Percentiles rank a stretch among this genome's conserved stretches.
phyloP scores from a whole-genome alignment of 2,329 filamentous ascomycete species.

The Ascochyta lentis region DNA sequence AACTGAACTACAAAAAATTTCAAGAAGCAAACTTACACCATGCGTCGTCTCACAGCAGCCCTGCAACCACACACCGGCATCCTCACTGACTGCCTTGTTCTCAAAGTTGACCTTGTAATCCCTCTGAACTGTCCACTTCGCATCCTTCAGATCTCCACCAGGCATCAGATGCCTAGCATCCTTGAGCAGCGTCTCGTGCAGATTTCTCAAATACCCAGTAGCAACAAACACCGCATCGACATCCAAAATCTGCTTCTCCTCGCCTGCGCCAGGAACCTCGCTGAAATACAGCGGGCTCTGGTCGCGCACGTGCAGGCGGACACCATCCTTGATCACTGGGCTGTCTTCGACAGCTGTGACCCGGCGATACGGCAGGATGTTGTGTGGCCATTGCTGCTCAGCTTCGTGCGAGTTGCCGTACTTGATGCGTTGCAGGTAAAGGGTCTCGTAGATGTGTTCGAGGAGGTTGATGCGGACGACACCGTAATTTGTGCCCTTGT shows the following conservation, averaged over 20 bases:
- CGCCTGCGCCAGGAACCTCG: constrained; percentile 47
- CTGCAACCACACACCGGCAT: constrained; percentile 88
- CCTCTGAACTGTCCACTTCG: constrained; percentile 71
- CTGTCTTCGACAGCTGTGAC: constrained; percentile 68
- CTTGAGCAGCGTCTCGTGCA: constrained; percentile 78
- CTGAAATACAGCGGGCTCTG: constrained; percentile 47
- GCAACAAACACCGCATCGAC: constrained; percentile 85
- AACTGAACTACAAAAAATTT: not conserved
- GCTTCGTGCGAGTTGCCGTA: constrained; percentile 63
- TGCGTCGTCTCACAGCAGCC: constrained; percentile 93
- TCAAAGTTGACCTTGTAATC: constrained; percentile 81
- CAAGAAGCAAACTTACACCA: constrained; percentile 68
- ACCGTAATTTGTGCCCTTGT: constrained; percentile 90
- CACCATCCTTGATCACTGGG: constrained; percentile 37
- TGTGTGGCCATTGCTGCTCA: constrained; percentile 79
- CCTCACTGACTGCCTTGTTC: constrained; percentile 69
- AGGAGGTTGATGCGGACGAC: constrained; percentile 91
- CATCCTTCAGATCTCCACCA: constrained; percentile 49
- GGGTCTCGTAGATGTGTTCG: constrained; percentile 83
- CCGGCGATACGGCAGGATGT: constrained; percentile 74
- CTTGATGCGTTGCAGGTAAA: constrained; percentile 83
- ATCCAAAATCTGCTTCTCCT: constrained; percentile 67
- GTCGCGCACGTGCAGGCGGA: constrained; percentile 61
- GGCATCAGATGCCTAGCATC: constrained; percentile 70
- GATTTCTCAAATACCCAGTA: constrained; percentile 81